Evolutionary conservation across 176 grass and related monocot species (phyloP), one percentile per base, ranked within the genome.

Genomic region (Oryza glumipatula): DNA sequence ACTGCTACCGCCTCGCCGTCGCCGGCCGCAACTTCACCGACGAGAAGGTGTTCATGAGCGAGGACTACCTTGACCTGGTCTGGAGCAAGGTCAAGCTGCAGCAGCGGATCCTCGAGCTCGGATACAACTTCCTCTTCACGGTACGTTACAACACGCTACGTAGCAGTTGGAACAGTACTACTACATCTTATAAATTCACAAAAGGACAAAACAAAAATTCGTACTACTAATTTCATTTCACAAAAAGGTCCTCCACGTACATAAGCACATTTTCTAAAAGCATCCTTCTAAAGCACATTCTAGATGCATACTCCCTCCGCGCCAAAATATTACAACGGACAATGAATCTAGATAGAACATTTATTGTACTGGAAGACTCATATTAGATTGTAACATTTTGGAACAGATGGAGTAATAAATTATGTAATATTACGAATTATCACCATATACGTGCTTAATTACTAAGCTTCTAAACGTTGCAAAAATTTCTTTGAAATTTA

Each of bases 51-150:
- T 97, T 83, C 86, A 97, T 92, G 94, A 88, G 88, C 58, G 74
- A 87, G 41, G 94, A 91, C 70, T 97, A 97, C 84, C 35, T 97
- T 17, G 89, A 97, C 46, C 88, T 97, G 71, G 94, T 97, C 4
- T 97, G 94, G 94, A 97, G 86, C 73, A 97, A 97, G 84, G 89
- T 94, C 66, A 79, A 84, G 60, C 66, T 97, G 12, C 91, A 94
- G 87, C 89, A 91, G 73, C 70, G 74, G 72, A 94, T 97, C 47
- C 89, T 97, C 13, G 84, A 93, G 86, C 91, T 93, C 26, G 94
- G 94, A 5, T 97, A 97, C 89, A 97, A 97, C 84, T 97, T 97
- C 77, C 87, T 97, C 83, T 97, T 97, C 87, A 89, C 94, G 84
- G 94, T 96, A 88, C 23, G 76, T 39, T 39, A 26, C 26, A 26